These are phyloP conservation scores for Jimgerdemannia lactiflua DNA, from an alignment of 192 early-diverging fungal species.

Conservation along the genomic window DNA sequence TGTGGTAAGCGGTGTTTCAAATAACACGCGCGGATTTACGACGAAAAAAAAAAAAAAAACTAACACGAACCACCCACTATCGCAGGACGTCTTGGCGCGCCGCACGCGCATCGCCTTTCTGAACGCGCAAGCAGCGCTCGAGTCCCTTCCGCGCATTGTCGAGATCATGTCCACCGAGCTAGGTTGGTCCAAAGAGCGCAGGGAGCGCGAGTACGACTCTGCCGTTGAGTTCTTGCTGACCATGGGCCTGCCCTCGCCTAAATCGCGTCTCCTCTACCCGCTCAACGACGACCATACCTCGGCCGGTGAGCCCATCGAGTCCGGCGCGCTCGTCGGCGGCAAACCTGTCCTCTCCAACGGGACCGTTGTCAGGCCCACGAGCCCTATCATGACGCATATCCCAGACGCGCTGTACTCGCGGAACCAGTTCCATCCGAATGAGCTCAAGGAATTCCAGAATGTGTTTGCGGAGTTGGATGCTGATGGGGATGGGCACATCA, in stretches of 20 bases:
- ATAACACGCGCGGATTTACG: no score
- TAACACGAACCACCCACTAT: conserved; percentile 8
- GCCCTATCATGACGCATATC: conserved; percentile 25
- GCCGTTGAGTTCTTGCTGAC: conserved; percentile 77
- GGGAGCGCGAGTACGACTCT: conserved; percentile 65
- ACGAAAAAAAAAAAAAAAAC: not conserved
- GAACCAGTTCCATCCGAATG: conserved; percentile 59
- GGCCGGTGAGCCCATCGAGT: conserved; percentile 30
- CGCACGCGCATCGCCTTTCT: conserved; percentile 92
- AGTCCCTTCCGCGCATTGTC: conserved; percentile 81
- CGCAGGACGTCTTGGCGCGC: conserved; percentile 83
- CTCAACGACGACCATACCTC: conserved; percentile 7
- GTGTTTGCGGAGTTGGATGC: conserved; percentile 54
- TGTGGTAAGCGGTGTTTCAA: no score
- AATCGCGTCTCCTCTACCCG: conserved; percentile 10
- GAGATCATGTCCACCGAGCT: conserved; percentile 93
- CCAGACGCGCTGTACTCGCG: conserved; percentile 41
- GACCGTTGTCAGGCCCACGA: not conserved
- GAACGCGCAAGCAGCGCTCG: conserved; percentile 86
- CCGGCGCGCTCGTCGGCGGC: not conserved
- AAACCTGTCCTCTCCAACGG: not conserved
- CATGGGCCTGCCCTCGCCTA: conserved; percentile 79
- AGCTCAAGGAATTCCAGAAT: conserved; percentile 52
- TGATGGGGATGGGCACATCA: conserved; percentile 57
- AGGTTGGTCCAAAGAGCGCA: conserved; percentile 65